Conservation (phyloP, 1,284 basidiomycete species). For the Ceratobasidium theobromae region DNA sequence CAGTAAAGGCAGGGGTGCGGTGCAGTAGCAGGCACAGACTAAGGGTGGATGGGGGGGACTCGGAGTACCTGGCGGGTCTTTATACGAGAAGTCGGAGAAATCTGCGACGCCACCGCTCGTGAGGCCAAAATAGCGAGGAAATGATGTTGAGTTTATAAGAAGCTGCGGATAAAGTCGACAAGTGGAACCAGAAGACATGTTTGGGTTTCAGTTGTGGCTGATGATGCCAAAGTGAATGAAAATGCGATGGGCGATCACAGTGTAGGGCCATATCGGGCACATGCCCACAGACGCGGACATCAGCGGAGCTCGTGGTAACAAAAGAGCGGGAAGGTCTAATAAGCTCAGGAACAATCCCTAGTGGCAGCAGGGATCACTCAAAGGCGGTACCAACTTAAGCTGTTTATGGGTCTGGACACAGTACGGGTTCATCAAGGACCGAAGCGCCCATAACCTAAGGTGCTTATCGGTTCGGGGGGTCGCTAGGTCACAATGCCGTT, state of each 20-base stretch:
- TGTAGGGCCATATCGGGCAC: constrained; percentile 6
- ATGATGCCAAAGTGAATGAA: too few species aligned
- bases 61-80: not conserved
- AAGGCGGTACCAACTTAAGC: not conserved
- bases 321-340: not conserved
- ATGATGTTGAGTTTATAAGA: not conserved
- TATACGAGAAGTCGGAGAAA: constrained; percentile 3
- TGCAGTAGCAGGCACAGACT: constrained; percentile 4
- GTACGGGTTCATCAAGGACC: not conserved
- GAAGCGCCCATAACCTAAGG: not conserved
- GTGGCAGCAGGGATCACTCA: not conserved
- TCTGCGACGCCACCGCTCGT: constrained; percentile 26
- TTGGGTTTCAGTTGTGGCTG: constrained; percentile 6
- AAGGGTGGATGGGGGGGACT: not conserved
- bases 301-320: constrained; percentile 5
- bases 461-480: not conserved
- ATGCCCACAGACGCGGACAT: not conserved
- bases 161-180: constrained; percentile 12
- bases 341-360: constrained; percentile 3
- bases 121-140: constrained; percentile 1
- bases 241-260: constrained; percentile 12
- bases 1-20: not conserved
- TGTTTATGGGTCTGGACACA: constrained; percentile 12
- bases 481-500: not conserved
- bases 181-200: constrained; percentile 2